These are phyloP conservation scores for Metschnikowia bowlesiae DNA, from an alignment of 805 yeast species.

Conservation along the genomic window DNA sequence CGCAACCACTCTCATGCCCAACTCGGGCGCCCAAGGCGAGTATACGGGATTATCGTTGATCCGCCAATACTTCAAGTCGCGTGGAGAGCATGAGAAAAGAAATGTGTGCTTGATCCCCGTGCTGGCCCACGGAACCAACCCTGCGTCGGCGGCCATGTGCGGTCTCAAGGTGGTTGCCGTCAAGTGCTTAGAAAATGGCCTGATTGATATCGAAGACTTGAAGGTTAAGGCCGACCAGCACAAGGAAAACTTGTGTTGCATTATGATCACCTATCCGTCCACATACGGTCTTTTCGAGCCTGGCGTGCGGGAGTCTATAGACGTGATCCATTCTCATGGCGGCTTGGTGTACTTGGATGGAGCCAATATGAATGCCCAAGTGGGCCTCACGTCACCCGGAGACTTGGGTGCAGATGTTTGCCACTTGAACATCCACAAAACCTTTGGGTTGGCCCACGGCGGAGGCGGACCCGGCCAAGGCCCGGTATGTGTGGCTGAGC, in stretches of 20 bases:
- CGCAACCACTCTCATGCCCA: slow-evolving; percentile 89
- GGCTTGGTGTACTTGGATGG: slow-evolving; percentile 98
- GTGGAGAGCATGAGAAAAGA: slow-evolving; percentile 63
- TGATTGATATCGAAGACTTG: slow-evolving; percentile 77
- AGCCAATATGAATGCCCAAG: slow-evolving; percentile 99
- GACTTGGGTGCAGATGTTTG: slow-evolving; percentile 98
- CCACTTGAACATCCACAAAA: slow-evolving; percentile 93
- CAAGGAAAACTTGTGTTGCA: slow-evolving; percentile 70
- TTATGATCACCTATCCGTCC: slow-evolving; percentile 97
- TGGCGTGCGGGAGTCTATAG: slow-evolving; percentile 77
- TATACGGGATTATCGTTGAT: slow-evolving; percentile 90
- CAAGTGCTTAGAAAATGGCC: slow-evolving; percentile 81
- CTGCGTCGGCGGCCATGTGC: slow-evolving; percentile 97
- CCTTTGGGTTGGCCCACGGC: slow-evolving; percentile 97
- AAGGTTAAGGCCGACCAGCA: slow-evolving; percentile 67
- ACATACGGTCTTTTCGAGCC: slow-evolving; percentile 97
- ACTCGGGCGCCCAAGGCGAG: slow-evolving; percentile 98
- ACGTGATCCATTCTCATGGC: slow-evolving; percentile 78
- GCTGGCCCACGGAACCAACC: slow-evolving; percentile 97
- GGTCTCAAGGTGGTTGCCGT: slow-evolving; percentile 92
- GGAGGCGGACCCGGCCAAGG: slow-evolving; percentile 99
- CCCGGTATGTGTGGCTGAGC: slow-evolving; percentile 88
- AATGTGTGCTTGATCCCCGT: slow-evolving; percentile 93
- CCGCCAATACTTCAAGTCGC: slow-evolving; percentile 64
- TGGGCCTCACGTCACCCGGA: slow-evolving; percentile 95